Conservation (phyloP, 176 grass and related monocot genomes). For the Dendrocalamus sinicus region DNA sequence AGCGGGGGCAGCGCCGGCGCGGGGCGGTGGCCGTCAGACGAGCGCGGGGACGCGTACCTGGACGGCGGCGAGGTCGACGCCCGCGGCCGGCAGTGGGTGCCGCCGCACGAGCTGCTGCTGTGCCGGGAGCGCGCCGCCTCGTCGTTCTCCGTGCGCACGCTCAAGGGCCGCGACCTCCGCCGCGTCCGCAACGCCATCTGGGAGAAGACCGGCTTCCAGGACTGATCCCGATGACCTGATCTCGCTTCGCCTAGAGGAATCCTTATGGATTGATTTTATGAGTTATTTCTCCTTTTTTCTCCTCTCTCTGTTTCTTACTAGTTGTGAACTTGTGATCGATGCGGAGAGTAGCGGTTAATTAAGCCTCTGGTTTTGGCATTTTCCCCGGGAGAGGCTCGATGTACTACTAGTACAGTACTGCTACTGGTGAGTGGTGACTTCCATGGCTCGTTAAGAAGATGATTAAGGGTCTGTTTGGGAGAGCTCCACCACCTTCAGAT, state of each 20-base stretch:
- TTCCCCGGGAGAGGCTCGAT: constrained; percentile 41
- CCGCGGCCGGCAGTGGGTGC: constrained; percentile 50
- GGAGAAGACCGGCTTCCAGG: constrained; percentile 94
- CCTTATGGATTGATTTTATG: constrained; percentile 23
- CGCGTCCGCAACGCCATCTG: constrained; percentile 97
- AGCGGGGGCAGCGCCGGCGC: constrained; percentile 38
- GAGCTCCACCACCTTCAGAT: too few species aligned
- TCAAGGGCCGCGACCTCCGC: constrained; percentile 92
- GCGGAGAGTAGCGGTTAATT: constrained; percentile 33
- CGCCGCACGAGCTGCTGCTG: constrained; percentile 90
- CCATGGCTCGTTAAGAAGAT: constrained; percentile 20
- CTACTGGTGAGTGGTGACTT: constrained; percentile 4
- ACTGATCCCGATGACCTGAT: constrained; percentile 43
- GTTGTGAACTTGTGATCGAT: constrained; percentile 40
- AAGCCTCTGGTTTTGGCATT: constrained; percentile 69
- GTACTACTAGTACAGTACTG: constrained; percentile 16
- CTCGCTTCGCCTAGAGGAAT: not conserved
- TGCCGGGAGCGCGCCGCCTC: constrained; percentile 58
- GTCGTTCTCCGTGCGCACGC: constrained; percentile 93
- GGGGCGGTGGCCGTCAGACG: constrained; percentile 47
- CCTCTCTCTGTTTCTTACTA: not conserved
- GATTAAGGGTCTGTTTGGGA: too few species aligned
- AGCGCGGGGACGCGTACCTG: constrained; percentile 33
- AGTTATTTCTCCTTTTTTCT: not conserved
- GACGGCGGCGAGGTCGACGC: constrained; percentile 15